Base-by-base conservation (phyloP, 2,329 filamentous ascomycete genomes). In the Colletotrichum filicis region DNA sequence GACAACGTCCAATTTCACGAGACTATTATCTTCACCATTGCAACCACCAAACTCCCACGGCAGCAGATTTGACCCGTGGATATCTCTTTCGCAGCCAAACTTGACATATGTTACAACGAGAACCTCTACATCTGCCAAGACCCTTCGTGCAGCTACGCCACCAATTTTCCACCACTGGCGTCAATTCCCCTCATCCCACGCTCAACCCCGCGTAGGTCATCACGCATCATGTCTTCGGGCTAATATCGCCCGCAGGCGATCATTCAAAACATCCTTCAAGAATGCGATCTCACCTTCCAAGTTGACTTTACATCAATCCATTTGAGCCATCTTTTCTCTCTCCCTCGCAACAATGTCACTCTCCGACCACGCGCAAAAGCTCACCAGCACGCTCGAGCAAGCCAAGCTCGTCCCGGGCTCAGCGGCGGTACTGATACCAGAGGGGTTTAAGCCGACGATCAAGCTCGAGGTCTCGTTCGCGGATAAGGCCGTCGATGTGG, bases 331-430 rank as follows among this genome's bases (percentile, higher is more conserved):
- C 63, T 16, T 26, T 7, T 26, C 22, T 1, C 32, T 9, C 28
- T 26, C 1, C 5, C 53, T 4, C 24, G 4, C 14, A 1, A 42
- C 14, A 9, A 74, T 74, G 71, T 30, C 74, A 1, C 74, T 75
- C 28, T 57, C 58, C 32, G 76, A 76, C 24, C 76, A 79, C 74
- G 59, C 74, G 19, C 52, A 55, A 46, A 75, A 76, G 22, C 75
- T 85, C 7, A 71, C 69, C 4, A 74, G 32, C 66, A 83, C 83
- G 24, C 79, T 86, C 12, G 75, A 78, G n/a, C 75, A 81, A 30
- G 83, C 83, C 22, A 79, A 79, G 28, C 80, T 87, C n/a, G 80
- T 83, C 2, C 85, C 84, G 4, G 84, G 85, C 11, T 70, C 80
- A 3, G 84, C 83, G n/a, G 76, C 77, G 9, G 75, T 49, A 16